phyloP scores from a whole-genome alignment of 805 yeast genomes.

The Komagataella pseudopastoris region DNA sequence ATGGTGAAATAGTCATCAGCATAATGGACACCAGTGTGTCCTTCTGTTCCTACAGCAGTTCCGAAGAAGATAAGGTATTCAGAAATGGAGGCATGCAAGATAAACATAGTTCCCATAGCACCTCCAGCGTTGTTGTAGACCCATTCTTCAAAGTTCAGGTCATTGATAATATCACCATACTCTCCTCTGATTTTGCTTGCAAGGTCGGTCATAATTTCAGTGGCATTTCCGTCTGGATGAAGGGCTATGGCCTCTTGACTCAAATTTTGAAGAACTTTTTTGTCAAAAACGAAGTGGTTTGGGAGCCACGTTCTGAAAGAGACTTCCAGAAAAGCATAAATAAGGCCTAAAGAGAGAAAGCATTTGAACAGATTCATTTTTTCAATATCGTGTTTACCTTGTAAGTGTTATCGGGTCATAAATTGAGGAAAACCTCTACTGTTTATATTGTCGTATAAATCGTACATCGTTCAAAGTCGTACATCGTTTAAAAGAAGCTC shows the following conservation, averaged over 20 bases:
- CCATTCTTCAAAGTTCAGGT: slow-evolving; percentile 73
- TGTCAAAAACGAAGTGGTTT: slow-evolving; percentile 55
- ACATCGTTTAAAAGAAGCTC: neutral
- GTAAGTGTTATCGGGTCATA: neutral
- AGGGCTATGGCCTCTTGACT: slow-evolving; percentile 38
- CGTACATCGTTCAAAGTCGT: neutral
- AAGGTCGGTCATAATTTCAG: slow-evolving; percentile 49
- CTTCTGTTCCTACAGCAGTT: slow-evolving; percentile 88
- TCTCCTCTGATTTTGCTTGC: slow-evolving; percentile 40
- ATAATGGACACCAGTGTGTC: slow-evolving; percentile 90
- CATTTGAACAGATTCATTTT: neutral
- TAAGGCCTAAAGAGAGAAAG: neutral
- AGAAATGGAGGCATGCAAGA: slow-evolving; percentile 85
- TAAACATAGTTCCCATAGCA: slow-evolving; percentile 95
- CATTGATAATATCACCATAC: slow-evolving; percentile 69
- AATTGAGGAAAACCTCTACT: neutral
- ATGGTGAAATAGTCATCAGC: slow-evolving; percentile 98
- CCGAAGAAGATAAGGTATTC: slow-evolving; percentile 94
- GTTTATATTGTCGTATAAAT: neutral
- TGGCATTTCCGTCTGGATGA: slow-evolving; percentile 45
- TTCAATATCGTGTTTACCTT: neutral
- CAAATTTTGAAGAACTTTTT: slow-evolving; percentile 40
- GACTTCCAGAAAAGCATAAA: neutral
- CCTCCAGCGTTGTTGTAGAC: slow-evolving; percentile 97
- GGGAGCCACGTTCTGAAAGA: slow-evolving; percentile 43